Evolutionary conservation across 768 basidiomycete species (phyloP), one percentile per base, ranked within the genome.

Genomic region (Hygrophoropsis aurantiaca): DNA sequence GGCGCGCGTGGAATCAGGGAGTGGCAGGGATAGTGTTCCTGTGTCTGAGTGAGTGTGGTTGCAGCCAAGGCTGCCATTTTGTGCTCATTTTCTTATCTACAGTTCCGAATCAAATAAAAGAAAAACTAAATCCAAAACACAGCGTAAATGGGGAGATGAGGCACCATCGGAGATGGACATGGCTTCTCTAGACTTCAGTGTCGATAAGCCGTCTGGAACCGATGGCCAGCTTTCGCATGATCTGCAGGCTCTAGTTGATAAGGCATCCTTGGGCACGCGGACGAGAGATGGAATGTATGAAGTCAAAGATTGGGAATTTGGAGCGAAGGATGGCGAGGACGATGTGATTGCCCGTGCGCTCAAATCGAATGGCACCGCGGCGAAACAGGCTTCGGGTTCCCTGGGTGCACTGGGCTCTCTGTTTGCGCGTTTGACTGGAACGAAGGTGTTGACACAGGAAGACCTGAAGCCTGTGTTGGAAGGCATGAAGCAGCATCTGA

Each of bases 401-500:
- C 58, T 84, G 42, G 84, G 88, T 11, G 67, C 82, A 1, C 66
- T 93, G n/a, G 80, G 87, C 10, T 84, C 82, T 37, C 73, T 95
- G 42, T 91, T 97, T 64, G 82, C 90, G 5, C 78, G 90, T 36
- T 68, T 97, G 56, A 94, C 92, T 3, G 90, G 93, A 0, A 83
- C 84, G 20, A 94, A 93, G 67, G 74, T 84, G 2, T 70, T 99
- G 46, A 87, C 87, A 1, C 79, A 90, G 46, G 75, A 81, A 32
- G 95, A 98, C 64, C 66, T 98, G 44, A 80, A 81, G 55, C 95
- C 95, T 7, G 89, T 95, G 1, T 64, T 98, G 37, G 87, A 87
- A 42, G 90, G 84, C 15, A 98, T 98, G 94, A 94, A 95, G 65
- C 91, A 94, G 51, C 95, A 97, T 67, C 74, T 99, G 37, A 97